A percentile compares a stretch with the other conserved stretches of the same genome.
These are phyloP conservation scores for Polytrichum formosum DNA, from an alignment of 225 moss, liverwort and hornwort genomes.

Conservation along the genomic window DNA sequence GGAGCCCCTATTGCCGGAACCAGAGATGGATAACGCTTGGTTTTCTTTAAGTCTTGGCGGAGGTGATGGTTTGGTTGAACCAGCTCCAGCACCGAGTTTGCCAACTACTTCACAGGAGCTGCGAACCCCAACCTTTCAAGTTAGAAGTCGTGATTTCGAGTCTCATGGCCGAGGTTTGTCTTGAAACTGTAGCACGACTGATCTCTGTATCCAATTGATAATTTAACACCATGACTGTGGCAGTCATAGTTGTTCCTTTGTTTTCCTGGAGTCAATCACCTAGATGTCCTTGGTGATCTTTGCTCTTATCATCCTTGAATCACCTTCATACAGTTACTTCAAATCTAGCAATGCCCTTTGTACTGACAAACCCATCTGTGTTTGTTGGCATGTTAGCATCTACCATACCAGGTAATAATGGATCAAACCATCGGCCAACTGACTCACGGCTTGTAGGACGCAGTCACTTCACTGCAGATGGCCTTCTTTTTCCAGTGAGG, in stretches of 20 bases:
- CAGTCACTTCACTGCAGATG: slow-evolving; percentile 54
- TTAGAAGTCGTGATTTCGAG: slow-evolving; percentile 59
- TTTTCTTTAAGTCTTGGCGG: slow-evolving; percentile 90
- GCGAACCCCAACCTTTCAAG: slow-evolving; percentile 44
- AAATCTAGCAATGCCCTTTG: neutral
- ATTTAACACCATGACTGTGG: slow-evolving; percentile 6
- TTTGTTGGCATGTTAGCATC: slow-evolving; percentile 29
- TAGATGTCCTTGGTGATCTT: neutral
- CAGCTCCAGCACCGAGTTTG: slow-evolving; percentile 29
- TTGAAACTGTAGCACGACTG: neutral
- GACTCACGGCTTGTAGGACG: slow-evolving; percentile 57
- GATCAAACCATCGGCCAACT: slow-evolving; percentile 40
- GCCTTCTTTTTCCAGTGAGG: slow-evolving; percentile 63
- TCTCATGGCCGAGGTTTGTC: slow-evolving; percentile 44
- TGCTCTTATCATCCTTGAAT: neutral
- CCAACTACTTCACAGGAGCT: slow-evolving; percentile 46
- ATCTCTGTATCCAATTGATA: neutral
- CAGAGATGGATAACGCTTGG: slow-evolving; percentile 80
- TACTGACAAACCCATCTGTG: neutral
- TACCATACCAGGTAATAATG: slow-evolving; percentile 48
- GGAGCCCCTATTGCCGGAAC: slow-evolving; percentile 59
- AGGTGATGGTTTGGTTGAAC: slow-evolving; percentile 47
- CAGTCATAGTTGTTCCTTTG: too few relatives aligned
- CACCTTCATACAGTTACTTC: neutral
- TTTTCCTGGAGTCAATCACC: too few relatives aligned